Percentiles rank a stretch among this genome's conserved stretches.
phyloP scores from a whole-genome alignment of 495 filamentous ascomycete species.

The Lepraria neglecta region DNA sequence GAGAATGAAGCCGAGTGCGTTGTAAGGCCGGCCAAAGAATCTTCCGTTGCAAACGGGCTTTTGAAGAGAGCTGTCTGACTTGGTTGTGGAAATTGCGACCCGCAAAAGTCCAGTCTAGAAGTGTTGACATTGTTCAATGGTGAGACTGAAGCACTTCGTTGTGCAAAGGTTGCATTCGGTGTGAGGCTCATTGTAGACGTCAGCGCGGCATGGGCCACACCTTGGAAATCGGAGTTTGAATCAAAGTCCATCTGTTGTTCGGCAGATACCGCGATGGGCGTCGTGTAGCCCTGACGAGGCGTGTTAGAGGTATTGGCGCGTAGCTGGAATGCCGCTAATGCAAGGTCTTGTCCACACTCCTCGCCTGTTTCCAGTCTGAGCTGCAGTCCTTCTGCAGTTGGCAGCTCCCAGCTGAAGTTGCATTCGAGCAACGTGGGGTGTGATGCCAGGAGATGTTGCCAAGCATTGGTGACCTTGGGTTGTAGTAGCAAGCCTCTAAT shows the following conservation, averaged over 20 bases:
- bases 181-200: no score
- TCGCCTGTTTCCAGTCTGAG: not conserved
- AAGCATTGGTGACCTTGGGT: not conserved
- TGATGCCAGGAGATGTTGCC: slow-evolving; percentile 5
- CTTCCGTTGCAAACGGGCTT: not conserved
- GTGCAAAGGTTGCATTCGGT: slow-evolving; percentile 1
- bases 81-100: not conserved
- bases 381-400: not conserved
- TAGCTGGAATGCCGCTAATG: slow-evolving; percentile 8
- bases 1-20: not conserved
- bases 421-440: not conserved
- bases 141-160: not conserved
- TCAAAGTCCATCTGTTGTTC: not conserved
- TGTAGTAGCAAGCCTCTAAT: slow-evolving; percentile 13
- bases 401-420: not conserved
- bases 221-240: not conserved
- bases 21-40: not conserved
- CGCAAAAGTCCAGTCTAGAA: not conserved
- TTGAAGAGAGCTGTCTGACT: not conserved
- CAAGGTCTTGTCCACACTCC: not conserved
- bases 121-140: not conserved
- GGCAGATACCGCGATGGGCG: not conserved
- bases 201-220: not conserved
- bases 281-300: not conserved
- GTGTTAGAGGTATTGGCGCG: not conserved